Conservation (phyloP, 164 flowering plant genomes). For the Aristolochia fimbriata region DNA sequence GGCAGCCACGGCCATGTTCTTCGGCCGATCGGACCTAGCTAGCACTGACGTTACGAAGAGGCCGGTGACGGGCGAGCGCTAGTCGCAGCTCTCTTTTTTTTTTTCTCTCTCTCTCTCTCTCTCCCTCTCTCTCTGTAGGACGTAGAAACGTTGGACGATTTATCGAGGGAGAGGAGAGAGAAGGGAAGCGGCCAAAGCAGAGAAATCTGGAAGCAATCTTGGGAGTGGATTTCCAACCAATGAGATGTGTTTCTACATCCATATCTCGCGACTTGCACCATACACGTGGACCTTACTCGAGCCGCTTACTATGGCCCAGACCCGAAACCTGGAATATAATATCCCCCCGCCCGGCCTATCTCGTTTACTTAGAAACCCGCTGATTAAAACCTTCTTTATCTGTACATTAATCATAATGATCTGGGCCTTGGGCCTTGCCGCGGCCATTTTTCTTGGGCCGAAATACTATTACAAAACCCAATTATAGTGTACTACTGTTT, state of each 20-base stretch:
- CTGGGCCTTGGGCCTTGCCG: too few species aligned
- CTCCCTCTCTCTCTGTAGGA: too few species aligned
- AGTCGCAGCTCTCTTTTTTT: neutral
- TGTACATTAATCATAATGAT: too few species aligned
- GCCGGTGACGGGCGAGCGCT: neutral
- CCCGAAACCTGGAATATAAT: neutral
- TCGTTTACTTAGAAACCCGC: too few species aligned
- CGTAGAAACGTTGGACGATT: neutral
- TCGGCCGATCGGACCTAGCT: neutral
- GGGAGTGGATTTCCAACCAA: constrained; percentile 66
- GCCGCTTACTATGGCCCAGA: constrained; percentile 7
- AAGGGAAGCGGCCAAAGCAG: constrained; percentile 28
- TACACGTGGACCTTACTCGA: constrained; percentile 40
- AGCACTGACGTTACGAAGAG: too few species aligned
- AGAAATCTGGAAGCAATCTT: constrained; percentile 21
- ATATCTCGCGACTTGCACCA: constrained; percentile 12
- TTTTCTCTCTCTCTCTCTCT: too few species aligned
- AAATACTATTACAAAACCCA: too few species aligned
- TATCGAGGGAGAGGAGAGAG: constrained; percentile 12
- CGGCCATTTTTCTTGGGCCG: too few species aligned
- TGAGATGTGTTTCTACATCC: constrained; percentile 39
- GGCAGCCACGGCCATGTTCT: constrained; percentile 34
- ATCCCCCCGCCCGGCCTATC: neutral
- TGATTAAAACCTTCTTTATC: too few species aligned
- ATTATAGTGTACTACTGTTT: too few species aligned